Evolutionary conservation across 306 rosid species (phyloP).

Genomic region (Adenanthera pavonina): DNA sequence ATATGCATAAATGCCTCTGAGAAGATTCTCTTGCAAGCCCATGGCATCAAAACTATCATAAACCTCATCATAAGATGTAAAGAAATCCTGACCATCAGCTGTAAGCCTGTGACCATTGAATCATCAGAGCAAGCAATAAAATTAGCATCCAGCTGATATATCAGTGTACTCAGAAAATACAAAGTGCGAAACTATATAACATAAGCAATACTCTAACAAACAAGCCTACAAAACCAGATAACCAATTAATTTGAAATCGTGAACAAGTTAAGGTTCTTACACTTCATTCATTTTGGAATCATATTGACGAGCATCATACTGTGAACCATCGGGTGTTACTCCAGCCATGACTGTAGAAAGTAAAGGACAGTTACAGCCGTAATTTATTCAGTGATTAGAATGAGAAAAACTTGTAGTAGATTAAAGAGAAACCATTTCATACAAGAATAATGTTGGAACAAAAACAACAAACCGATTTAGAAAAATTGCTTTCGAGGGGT

Average conservation of each 20-base stretch:
- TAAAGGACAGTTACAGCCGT: not conserved
- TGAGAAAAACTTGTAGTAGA: not conserved
- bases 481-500: not conserved
- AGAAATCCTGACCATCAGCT: constrained; percentile 72
- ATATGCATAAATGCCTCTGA: constrained; percentile 87
- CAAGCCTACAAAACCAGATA: not conserved
- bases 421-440: not conserved
- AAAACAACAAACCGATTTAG: not conserved
- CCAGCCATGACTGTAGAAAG: constrained; percentile 74
- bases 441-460: not conserved
- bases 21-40: constrained; percentile 84
- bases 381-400: not conserved
- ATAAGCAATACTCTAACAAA: not conserved
- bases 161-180: not conserved
- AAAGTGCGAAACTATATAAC: not conserved
- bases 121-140: constrained; percentile 32
- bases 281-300: constrained; percentile 71
- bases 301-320: constrained; percentile 68
- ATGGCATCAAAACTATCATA: constrained; percentile 74
- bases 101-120: constrained; percentile 54
- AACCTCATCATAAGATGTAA: constrained; percentile 79
- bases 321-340: constrained; percentile 69
- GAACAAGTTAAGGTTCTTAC: constrained; percentile 47
- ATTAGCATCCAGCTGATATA: constrained; percentile 24
- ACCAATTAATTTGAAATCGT: not conserved